A percentile compares a stretch with the other conserved stretches of the same genome.
These are phyloP conservation scores for Lactarius indigo DNA, from an alignment of 768 basidiomycete species.

Conservation along the genomic window DNA sequence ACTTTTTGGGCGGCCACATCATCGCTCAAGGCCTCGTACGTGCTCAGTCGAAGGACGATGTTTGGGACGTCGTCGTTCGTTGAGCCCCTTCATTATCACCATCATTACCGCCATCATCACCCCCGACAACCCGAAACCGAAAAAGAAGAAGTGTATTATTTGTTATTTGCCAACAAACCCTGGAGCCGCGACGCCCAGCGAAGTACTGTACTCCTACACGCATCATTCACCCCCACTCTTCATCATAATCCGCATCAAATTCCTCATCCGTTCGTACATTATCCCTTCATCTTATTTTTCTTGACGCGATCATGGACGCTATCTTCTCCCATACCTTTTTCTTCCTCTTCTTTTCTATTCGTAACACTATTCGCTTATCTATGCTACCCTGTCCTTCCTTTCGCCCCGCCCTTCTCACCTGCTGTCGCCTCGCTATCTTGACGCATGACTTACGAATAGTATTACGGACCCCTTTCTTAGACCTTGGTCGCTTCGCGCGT, in stretches of 20 bases:
- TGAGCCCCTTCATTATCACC: background rate
- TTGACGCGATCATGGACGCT: constrained; percentile 15
- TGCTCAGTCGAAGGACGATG: constrained; percentile 18
- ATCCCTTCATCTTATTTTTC: constrained; percentile 7
- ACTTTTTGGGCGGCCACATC: constrained; percentile 9
- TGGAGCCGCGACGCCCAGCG: background rate
- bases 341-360: constrained; percentile 14
- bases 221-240: constrained; percentile 15
- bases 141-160: constrained; percentile 23
- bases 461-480: constrained; percentile 2
- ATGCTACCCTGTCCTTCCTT: background rate
- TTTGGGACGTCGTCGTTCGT: constrained; percentile 13
- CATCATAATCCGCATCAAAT: constrained; percentile 20
- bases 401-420: background rate
- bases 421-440: background rate
- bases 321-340: background rate
- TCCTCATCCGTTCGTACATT: background rate
- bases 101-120: background rate
- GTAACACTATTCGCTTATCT: constrained; percentile 22
- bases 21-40: constrained; percentile 16
- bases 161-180: constrained; percentile 13
- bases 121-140: background rate
- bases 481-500: constrained; percentile 14
- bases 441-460: constrained; percentile 14
- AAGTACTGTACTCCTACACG: constrained; percentile 19